A percentile compares a stretch with the other conserved stretches of the same genome.
phyloP scores from a whole-genome alignment of 139 green algal species.

The Chlorella sp. region DNA sequence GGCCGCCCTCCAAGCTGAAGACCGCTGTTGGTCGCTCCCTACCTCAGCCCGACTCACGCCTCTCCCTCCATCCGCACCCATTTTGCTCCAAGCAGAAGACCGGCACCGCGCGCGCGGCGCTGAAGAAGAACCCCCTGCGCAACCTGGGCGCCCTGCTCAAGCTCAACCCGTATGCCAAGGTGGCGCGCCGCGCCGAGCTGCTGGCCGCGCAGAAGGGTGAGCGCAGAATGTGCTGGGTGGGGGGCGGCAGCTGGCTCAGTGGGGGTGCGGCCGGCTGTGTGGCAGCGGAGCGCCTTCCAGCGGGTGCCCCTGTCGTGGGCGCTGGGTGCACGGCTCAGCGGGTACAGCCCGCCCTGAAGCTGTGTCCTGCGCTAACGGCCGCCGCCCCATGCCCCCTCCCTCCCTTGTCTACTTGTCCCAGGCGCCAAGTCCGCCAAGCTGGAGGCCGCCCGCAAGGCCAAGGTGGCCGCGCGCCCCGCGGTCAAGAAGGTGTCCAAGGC shows the following conservation, averaged over 20 bases:
- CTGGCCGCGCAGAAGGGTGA: slow-evolving; percentile 52
- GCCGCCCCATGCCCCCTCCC: neutral
- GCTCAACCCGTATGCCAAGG: slow-evolving; percentile 97
- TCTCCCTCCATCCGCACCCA: slow-evolving; percentile 67
- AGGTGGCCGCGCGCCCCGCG: neutral
- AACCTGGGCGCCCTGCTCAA: slow-evolving; percentile 96
- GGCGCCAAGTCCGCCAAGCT: slow-evolving; percentile 61
- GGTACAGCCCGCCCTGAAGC: too few species aligned
- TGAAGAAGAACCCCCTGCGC: slow-evolving; percentile 99
- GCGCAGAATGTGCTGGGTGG: too few species aligned
- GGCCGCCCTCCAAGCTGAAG: too few species aligned
- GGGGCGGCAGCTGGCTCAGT: too few species aligned
- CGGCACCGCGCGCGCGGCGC: slow-evolving; percentile 53
- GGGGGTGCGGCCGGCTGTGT: too few species aligned
- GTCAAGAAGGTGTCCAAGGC: slow-evolving; percentile 64
- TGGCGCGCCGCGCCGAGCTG: slow-evolving; percentile 65
- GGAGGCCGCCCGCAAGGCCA: slow-evolving; percentile 53
- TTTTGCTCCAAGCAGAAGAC: slow-evolving; percentile 89
- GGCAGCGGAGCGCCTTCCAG: too few species aligned
- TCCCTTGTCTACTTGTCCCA: slow-evolving; percentile 1
- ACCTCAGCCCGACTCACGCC: neutral
- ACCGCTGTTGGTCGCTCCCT: too few species aligned
- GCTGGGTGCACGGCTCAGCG: too few species aligned
- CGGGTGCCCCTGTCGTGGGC: too few species aligned
- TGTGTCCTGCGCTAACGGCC: too few species aligned